phyloP scores from a whole-genome alignment of 2,329 filamentous ascomycete species.

The Orbilia brochopaga region DNA sequence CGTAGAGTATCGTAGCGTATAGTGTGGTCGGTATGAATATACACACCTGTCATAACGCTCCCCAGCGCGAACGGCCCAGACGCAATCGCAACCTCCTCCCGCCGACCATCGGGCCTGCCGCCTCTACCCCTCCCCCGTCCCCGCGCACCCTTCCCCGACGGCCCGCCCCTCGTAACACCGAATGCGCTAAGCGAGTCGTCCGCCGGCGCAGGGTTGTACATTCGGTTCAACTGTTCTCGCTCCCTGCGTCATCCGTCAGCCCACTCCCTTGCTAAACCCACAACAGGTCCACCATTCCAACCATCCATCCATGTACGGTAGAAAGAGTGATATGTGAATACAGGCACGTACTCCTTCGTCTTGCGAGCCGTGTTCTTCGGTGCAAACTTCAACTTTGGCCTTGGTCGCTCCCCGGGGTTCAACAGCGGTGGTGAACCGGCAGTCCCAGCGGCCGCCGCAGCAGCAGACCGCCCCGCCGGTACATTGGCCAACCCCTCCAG shows the following conservation, averaged over 20 bases:
- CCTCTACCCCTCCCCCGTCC: constrained; percentile 48
- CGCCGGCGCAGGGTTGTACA: constrained; percentile 28
- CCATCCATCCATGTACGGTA: too few species aligned
- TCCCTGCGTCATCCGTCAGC: constrained; percentile 15
- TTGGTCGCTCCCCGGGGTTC: constrained; percentile 24
- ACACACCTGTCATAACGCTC: constrained; percentile 51
- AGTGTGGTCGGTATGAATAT: too few species aligned
- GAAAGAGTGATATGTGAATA: not conserved
- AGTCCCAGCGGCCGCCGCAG: constrained; percentile 8
- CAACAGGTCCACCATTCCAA: too few species aligned
- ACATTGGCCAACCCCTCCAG: constrained; percentile 52
- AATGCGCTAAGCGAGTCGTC: constrained; percentile 42
- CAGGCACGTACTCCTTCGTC: constrained; percentile 52
- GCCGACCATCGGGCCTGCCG: constrained; percentile 22
- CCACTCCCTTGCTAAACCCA: not conserved
- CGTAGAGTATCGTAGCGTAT: too few species aligned
- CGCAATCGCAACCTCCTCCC: constrained; percentile 42
- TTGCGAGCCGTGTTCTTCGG: constrained; percentile 53
- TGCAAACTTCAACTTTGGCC: constrained; percentile 53
- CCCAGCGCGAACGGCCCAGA: constrained; percentile 54
- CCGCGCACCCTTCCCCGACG: constrained; percentile 36
- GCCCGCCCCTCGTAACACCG: constrained; percentile 39
- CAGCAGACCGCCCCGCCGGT: constrained; percentile 6
- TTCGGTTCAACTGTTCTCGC: constrained; percentile 39
- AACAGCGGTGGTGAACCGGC: constrained; percentile 22